Evolutionary conservation across 495 filamentous ascomycete species (phyloP), one percentile per base, ranked within the genome.

Genomic region (Parmelia sp.): DNA sequence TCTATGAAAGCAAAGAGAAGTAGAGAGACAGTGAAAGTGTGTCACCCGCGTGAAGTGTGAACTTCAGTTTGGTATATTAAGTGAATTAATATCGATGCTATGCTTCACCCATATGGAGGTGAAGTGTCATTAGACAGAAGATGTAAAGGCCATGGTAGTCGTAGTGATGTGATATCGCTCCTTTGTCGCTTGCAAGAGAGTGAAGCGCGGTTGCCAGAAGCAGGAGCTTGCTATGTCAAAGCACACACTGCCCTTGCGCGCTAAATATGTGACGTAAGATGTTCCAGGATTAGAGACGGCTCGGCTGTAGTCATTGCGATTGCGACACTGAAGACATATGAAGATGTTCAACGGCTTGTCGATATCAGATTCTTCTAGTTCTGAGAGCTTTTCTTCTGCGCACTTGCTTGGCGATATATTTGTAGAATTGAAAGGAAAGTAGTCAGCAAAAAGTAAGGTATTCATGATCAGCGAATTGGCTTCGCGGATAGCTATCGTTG

Each of bases 401-500:
- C n/a, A n/a, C n/a, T n/a, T n/a, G n/a, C n/a, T n/a, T n/a, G n/a
- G n/a, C n/a, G n/a, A n/a, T n/a, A n/a, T n/a, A n/a, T n/a, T n/a
- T n/a, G 36, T 27, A 29, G 11, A 40, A 59, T 59, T 59, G n/a
- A n/a, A n/a, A n/a, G n/a, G n/a, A n/a, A n/a, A n/a, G n/a, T n/a
- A n/a, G n/a, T n/a, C n/a, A n/a, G n/a, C 35, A 36, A 36, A 36
- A 5, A 36, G 5, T 36, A 36, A 45, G 17, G 42, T 37, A 60
- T 15, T 25, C 12, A 40, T 35, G n/a, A 44, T 45, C 39, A 60
- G 23, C 58, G 58, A 60, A 45, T 60, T 60, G 33, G 27, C 39
- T 60, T 44, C 58, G 25, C 58, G 58, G 58, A 45, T 60, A 60
- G 25, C 25, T 60, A 60, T 60, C 58, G 29, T 25, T 55, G 17